These are phyloP conservation scores for Eutypa lata DNA, from an alignment of 2,329 filamentous ascomycete genomes.

Conservation along the genomic window DNA sequence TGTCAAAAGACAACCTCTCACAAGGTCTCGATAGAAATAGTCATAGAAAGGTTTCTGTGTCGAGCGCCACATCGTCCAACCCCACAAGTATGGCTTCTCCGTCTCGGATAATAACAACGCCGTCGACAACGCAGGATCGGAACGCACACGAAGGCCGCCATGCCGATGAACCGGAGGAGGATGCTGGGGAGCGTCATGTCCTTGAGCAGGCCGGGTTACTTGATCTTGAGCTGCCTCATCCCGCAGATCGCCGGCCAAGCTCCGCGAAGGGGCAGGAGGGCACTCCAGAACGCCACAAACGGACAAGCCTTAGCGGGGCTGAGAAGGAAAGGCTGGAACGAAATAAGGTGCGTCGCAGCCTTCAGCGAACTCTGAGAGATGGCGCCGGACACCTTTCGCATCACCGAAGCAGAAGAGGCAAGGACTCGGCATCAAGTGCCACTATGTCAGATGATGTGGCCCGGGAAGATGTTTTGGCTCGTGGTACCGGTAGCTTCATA, in stretches of 20 bases:
- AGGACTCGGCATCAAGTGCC: conserved; percentile 66
- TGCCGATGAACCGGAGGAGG: conserved; percentile 45
- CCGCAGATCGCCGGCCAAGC: conserved; percentile 39
- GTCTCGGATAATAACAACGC: conserved; percentile 26
- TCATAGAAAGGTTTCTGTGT: conserved; percentile 40
- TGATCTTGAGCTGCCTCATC: conserved; percentile 39
- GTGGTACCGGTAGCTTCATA: conserved; percentile 85
- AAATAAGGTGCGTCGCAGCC: conserved; percentile 74
- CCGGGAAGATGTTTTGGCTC: conserved; percentile 67
- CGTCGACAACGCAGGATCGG: conserved; percentile 28
- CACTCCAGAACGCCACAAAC: conserved; percentile 35
- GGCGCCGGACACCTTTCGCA: conserved; percentile 63
- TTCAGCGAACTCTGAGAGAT: conserved; percentile 87
- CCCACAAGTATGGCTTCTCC: conserved; percentile 30
- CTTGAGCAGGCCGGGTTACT: conserved; percentile 66
- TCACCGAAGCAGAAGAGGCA: conserved; percentile 73
- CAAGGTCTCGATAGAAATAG: conserved; percentile 31
- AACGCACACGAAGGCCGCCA: conserved; percentile 26
- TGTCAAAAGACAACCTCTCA: conserved; percentile 40
- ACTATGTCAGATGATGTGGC: conserved; percentile 45
- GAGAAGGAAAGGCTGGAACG: conserved; percentile 50
- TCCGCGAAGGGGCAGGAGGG: conserved; percentile 40
- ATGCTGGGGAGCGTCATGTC: conserved; percentile 66
- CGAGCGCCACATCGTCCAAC: conserved; percentile 37
- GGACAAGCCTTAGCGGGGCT: conserved; percentile 30